Evolutionary conservation across 371 early-diverging fungal species (phyloP).

Genomic region (Capniomyces stellatus): DNA sequence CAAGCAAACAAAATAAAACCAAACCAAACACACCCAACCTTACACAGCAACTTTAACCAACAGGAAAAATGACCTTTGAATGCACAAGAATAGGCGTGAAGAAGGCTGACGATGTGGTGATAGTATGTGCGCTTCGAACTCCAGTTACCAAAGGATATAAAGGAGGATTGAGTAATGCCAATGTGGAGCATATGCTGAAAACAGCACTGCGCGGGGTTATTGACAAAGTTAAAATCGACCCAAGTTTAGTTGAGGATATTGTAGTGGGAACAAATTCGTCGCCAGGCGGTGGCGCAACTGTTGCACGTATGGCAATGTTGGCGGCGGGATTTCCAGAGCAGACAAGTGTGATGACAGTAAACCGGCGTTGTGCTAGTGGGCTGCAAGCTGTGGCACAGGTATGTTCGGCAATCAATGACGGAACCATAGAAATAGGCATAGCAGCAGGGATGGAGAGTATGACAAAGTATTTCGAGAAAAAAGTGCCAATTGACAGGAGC

Average conservation of each 20-base stretch:
- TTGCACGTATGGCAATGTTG: constrained; percentile 87
- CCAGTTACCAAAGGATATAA: constrained; percentile 80
- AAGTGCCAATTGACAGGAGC: constrained; percentile 47
- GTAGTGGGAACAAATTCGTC: constrained; percentile 87
- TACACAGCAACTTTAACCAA: no score
- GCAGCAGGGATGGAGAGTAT: constrained; percentile 97
- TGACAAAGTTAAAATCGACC: constrained; percentile 68
- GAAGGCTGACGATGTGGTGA: constrained; percentile 69
- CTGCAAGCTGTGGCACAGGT: constrained; percentile 85
- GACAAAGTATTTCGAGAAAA: constrained; percentile 61
- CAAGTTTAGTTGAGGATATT: constrained; percentile 80
- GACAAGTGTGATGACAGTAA: constrained; percentile 70
- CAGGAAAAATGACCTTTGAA: no score
- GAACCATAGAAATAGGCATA: constrained; percentile 88
- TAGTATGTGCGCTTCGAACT: constrained; percentile 74
- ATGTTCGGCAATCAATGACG: constrained; percentile 76
- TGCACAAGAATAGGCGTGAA: constrained; percentile 44
- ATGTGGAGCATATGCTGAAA: constrained; percentile 77
- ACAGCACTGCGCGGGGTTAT: constrained; percentile 64
- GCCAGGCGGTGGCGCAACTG: constrained; percentile 85
- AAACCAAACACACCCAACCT: no score
- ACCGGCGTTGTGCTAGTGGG: constrained; percentile 95
- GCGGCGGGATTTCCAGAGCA: constrained; percentile 85
- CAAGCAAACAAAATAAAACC: no score
- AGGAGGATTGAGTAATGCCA: constrained; percentile 86